Conservation (phyloP, 2,329 filamentous ascomycete genomes). For the Ascochyta koolunga region DNA sequence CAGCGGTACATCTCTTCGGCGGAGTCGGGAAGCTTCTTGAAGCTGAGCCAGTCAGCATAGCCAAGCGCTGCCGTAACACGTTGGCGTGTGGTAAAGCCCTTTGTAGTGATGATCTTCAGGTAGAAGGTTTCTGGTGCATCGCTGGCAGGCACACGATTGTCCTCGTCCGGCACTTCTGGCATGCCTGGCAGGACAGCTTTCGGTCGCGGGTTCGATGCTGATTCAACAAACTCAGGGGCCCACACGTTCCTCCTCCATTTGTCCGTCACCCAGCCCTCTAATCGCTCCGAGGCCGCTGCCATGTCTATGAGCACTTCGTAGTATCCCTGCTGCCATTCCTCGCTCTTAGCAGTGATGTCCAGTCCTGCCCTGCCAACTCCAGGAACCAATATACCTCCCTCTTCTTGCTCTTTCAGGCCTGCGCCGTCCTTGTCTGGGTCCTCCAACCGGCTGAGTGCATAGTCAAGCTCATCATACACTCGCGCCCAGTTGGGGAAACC, state of each 20-base stretch:
- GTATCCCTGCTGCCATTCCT: constrained; percentile 86
- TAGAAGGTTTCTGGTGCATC: constrained; percentile 76
- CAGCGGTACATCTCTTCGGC: constrained; percentile 76
- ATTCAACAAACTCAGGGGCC: constrained; percentile 74
- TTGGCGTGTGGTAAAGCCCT: constrained; percentile 79
- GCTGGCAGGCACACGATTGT: constrained; percentile 75
- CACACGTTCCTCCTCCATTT: constrained; percentile 67
- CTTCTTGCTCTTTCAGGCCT: constrained; percentile 64
- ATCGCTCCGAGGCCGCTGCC: constrained; percentile 76
- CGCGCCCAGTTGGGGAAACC: constrained; percentile 73
- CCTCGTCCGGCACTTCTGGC: constrained; percentile 70
- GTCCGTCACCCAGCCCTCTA: constrained; percentile 80
- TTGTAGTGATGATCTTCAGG: constrained; percentile 78
- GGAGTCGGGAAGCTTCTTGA: constrained; percentile 69
- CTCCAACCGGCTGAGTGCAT: constrained; percentile 71
- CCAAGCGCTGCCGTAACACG: constrained; percentile 80
- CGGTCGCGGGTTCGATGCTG: constrained; percentile 82
- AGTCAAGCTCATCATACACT: constrained; percentile 65
- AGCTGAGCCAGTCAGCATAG: constrained; percentile 85
- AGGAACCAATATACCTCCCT: constrained; percentile 53
- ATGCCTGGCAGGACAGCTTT: constrained; percentile 71
- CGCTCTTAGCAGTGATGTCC: constrained; percentile 76
- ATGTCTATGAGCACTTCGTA: constrained; percentile 80
- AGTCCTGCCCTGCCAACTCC: constrained; percentile 57
- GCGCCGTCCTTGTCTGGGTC: constrained; percentile 71